Evolutionary conservation across 2,329 filamentous ascomycete species (phyloP).

Genomic region (Ascosphaera apis): DNA sequence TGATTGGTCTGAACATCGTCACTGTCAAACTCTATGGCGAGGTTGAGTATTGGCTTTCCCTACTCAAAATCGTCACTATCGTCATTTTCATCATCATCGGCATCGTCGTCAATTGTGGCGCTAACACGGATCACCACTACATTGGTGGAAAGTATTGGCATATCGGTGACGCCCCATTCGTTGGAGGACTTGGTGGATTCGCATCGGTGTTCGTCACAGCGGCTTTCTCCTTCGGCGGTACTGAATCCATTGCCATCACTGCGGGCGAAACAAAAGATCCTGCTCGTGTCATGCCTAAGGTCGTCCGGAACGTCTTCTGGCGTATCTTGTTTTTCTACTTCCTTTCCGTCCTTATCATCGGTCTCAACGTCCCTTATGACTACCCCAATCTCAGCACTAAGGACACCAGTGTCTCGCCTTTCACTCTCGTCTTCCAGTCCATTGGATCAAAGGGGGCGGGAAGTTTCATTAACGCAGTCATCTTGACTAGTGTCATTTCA

Average conservation of each 20-base stretch:
- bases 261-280: slow-evolving; percentile 56
- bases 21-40: slow-evolving; percentile 54
- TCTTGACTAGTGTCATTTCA: slow-evolving; percentile 22
- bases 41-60: slow-evolving; percentile 56
- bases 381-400: slow-evolving; percentile 26
- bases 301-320: slow-evolving; percentile 54
- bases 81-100: slow-evolving; percentile 54
- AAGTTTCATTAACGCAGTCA: slow-evolving; percentile 18
- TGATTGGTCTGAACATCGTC: slow-evolving; percentile 46
- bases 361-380: slow-evolving; percentile 43
- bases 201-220: slow-evolving; percentile 27
- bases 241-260: slow-evolving; percentile 56
- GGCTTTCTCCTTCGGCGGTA: slow-evolving; percentile 28
- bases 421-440: slow-evolving; percentile 20
- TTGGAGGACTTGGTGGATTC: slow-evolving; percentile 32
- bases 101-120: slow-evolving; percentile 52
- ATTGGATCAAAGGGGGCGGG: slow-evolving; percentile 18
- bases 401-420: slow-evolving; percentile 16
- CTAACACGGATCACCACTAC: slow-evolving; percentile 40
- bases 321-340: slow-evolving; percentile 40
- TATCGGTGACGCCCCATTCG: slow-evolving; percentile 36
- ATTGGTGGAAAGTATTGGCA: slow-evolving; percentile 53
- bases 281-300: slow-evolving; percentile 45
- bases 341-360: slow-evolving; percentile 36
- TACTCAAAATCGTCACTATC: slow-evolving; percentile 54